Conservation (phyloP, 495 filamentous ascomycete genomes). For the Podospora pseudopauciseta region DNA sequence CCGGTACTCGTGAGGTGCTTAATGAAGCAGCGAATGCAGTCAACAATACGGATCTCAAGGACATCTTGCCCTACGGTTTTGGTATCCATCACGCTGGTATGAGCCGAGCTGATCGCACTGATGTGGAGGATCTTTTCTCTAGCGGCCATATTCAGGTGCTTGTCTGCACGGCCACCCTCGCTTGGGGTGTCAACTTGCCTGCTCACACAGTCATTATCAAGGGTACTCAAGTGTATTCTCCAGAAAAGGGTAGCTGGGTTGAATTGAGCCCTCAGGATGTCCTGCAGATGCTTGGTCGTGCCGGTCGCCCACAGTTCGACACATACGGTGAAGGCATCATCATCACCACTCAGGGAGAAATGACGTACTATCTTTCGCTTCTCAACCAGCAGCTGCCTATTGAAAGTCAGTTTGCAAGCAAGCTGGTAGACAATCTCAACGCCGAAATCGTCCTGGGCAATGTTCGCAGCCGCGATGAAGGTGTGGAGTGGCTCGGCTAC, state of each 20-base stretch:
- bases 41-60: constrained; percentile 84
- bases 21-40: constrained; percentile 80
- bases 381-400: constrained; percentile 97
- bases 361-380: constrained; percentile 94
- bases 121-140: constrained; percentile 91
- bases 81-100: constrained; percentile 98
- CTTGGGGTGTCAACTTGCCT: constrained; percentile 94
- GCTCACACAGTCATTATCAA: constrained; percentile 97
- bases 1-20: constrained; percentile 83
- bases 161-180: constrained; percentile 92
- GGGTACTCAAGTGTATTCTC: constrained; percentile 95
- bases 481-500: constrained; percentile 97
- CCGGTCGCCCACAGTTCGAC: constrained; percentile 93
- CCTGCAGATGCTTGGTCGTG: constrained; percentile 96
- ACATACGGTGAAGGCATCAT: constrained; percentile 98
- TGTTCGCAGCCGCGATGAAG: constrained; percentile 88
- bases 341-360: constrained; percentile 90
- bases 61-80: constrained; percentile 92
- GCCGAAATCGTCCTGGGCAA: constrained; percentile 96
- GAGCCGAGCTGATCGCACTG: constrained; percentile 85
- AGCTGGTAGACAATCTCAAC: constrained; percentile 93
- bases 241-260: constrained; percentile 98
- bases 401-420: constrained; percentile 91
- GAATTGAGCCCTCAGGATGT: constrained; percentile 97
- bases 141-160: constrained; percentile 91